Percentiles rank a stretch among this genome's conserved stretches.
These are phyloP conservation scores for Daldinia bambusicola DNA, from an alignment of 495 filamentous ascomycete species.

Conservation along the genomic window DNA sequence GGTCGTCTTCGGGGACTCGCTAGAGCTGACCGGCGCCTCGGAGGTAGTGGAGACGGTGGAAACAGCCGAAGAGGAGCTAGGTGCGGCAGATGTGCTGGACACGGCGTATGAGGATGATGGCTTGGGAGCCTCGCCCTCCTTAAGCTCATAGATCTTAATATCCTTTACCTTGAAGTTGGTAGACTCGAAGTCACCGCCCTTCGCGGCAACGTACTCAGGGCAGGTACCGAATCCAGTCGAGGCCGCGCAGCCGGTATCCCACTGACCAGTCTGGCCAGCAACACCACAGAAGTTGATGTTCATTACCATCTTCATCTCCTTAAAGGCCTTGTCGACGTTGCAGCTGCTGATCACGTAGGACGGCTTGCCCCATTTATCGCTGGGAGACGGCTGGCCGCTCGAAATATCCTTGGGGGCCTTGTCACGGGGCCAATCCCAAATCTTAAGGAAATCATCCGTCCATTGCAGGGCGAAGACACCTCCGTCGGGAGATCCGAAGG, in stretches of 20 bases:
- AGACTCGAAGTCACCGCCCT: constrained; percentile 64
- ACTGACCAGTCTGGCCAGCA: constrained; percentile 50
- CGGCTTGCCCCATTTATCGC: constrained; percentile 70
- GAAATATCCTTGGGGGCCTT: constrained; percentile 59
- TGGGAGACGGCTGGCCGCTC: constrained; percentile 68
- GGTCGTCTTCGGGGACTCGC: constrained; percentile 17
- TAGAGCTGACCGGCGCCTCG: constrained; percentile 3
- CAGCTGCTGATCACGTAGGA: constrained; percentile 48
- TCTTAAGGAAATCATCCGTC: constrained; percentile 69
- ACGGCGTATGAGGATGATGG: constrained; percentile 45
- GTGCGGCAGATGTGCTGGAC: constrained; percentile 27
- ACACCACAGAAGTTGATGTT: constrained; percentile 63
- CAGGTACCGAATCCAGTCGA: constrained; percentile 54
- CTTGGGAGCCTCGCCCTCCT: constrained; percentile 40
- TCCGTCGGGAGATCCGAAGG: constrained; percentile 70
- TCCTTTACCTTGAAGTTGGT: constrained; percentile 66
- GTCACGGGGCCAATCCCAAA: constrained; percentile 76
- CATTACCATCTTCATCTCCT: constrained; percentile 58
- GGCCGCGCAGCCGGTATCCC: constrained; percentile 36
- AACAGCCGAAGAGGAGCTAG: constrained; percentile 13
- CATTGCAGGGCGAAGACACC: constrained; percentile 82
- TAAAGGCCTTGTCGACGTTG: constrained; percentile 57
- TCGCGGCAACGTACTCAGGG: constrained; percentile 65
- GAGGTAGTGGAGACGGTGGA: constrained; percentile 8
- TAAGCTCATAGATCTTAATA: constrained; percentile 62